These are phyloP conservation scores for Collybia mongolica DNA, from an alignment of 768 basidiomycete genomes.

Conservation along the genomic window DNA sequence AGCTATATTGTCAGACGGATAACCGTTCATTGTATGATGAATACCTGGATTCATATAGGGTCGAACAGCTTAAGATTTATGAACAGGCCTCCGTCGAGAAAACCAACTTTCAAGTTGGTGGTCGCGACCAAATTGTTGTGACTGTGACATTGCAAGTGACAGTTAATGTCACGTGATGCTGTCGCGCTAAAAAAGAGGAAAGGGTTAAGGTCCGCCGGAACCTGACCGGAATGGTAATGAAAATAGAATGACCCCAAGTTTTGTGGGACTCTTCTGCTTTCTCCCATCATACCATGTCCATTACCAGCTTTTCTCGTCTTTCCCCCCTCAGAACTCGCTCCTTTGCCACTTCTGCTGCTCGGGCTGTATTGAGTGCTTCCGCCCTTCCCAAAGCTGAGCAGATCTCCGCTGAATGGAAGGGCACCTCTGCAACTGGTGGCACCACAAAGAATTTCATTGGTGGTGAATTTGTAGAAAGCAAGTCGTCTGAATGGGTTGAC, in stretches of 20 bases:
- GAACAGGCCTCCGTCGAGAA: slow-evolving; percentile 3
- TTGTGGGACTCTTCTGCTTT: background rate
- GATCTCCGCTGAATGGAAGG: slow-evolving; percentile 78
- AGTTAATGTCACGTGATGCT: slow-evolving; percentile 16
- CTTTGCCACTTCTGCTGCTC: slow-evolving; percentile 47
- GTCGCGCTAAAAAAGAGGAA: slow-evolving; percentile 4
- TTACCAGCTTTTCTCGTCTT: slow-evolving; percentile 30
- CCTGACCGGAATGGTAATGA: too few relatives aligned
- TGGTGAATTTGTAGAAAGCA: slow-evolving; percentile 87
- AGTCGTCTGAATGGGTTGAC: slow-evolving; percentile 77
- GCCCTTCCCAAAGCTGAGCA: slow-evolving; percentile 66
- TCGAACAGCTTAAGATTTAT: slow-evolving; percentile 2
- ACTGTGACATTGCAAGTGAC: background rate
- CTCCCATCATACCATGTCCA: slow-evolving; percentile 25
- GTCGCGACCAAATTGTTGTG: too few relatives aligned
- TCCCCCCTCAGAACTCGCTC: slow-evolving; percentile 24
- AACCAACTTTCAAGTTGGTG: too few relatives aligned
- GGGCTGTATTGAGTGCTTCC: slow-evolving; percentile 47
- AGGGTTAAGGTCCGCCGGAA: too few relatives aligned
- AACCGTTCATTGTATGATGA: slow-evolving; percentile 27
- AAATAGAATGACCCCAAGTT: background rate
- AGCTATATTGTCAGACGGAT: slow-evolving; percentile 24
- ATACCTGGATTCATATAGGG: slow-evolving; percentile 22
- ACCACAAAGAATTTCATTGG: slow-evolving; percentile 91
- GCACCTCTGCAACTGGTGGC: slow-evolving; percentile 83